Evolutionary conservation across 495 filamentous ascomycete genomes (phyloP).

Genomic region (Chlorociboria aeruginascens): DNA sequence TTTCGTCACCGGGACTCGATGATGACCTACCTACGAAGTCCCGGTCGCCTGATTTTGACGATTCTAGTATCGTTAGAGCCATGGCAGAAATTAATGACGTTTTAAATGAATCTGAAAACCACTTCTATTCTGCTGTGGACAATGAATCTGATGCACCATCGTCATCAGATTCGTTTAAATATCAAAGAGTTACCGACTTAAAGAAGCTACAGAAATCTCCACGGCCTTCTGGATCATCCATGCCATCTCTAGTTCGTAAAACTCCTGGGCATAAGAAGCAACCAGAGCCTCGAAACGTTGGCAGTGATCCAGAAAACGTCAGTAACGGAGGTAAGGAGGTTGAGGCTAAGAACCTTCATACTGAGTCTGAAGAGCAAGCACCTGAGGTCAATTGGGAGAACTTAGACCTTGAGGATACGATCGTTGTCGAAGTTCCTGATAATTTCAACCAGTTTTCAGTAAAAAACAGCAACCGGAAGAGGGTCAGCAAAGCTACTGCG

Average conservation of each 20-base stretch:
- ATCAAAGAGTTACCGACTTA: no score
- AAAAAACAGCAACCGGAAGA: not conserved
- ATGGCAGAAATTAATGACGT: constrained; percentile 30
- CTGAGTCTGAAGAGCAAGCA: not conserved
- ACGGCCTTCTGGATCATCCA: not conserved
- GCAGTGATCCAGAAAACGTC: no score
- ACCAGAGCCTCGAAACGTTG: not conserved
- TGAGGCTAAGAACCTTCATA: no score
- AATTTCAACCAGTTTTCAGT: constrained; percentile 1
- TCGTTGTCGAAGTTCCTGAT: constrained; percentile 12
- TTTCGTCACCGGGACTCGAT: constrained; percentile 6
- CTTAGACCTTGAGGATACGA: constrained; percentile 10
- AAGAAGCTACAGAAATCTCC: no score
- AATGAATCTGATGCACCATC: not conserved
- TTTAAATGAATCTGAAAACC: not conserved
- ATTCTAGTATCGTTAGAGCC: constrained; percentile 31
- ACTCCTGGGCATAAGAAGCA: constrained; percentile 9
- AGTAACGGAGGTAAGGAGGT: no score
- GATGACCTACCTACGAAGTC: constrained; percentile 8
- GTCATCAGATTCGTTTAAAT: no score
- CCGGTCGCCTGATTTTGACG: constrained; percentile 31
- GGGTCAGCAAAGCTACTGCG: not conserved
- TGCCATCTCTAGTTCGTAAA: constrained; percentile 15
- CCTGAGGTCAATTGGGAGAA: constrained; percentile 6
- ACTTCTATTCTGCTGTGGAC: not conserved